Evolutionary conservation across 2,329 filamentous ascomycete genomes (phyloP).

Genomic region (Botrytis porri): DNA sequence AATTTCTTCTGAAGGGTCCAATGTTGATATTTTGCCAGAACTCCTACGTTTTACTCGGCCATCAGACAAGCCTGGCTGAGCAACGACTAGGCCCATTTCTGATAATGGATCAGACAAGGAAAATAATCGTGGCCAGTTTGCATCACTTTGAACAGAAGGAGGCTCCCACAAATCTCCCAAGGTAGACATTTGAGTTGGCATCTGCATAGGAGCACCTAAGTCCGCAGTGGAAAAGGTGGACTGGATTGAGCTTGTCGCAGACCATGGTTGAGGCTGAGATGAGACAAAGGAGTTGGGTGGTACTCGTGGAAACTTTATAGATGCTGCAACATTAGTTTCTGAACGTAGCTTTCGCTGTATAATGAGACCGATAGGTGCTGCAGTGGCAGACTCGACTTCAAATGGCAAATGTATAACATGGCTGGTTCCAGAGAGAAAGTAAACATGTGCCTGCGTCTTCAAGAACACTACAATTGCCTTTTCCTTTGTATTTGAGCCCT

Average conservation of each 20-base stretch:
- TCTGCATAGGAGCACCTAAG: conserved; percentile 53
- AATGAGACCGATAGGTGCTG: conserved; percentile 77
- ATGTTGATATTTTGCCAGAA: conserved; percentile 49
- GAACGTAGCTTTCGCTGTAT: conserved; percentile 73
- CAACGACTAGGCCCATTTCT: conserved; percentile 80
- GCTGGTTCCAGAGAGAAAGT: conserved; percentile 82
- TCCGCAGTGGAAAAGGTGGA: conserved; percentile 56
- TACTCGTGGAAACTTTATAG: conserved; percentile 57
- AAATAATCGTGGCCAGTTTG: conserved; percentile 72
- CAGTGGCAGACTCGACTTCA: conserved; percentile 83
- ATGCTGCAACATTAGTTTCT: conserved; percentile 49
- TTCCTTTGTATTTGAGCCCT: conserved; percentile 38
- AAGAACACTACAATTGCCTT: conserved; percentile 86
- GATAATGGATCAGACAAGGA: conserved; percentile 81
- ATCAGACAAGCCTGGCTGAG: conserved; percentile 47
- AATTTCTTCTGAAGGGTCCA: conserved; percentile 78
- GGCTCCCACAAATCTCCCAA: conserved; percentile 58
- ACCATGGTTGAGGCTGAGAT: conserved; percentile 57
- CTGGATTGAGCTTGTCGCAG: conserved; percentile 48
- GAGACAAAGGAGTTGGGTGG: conserved; percentile 83
- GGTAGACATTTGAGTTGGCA: conserved; percentile 52
- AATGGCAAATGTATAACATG: conserved; percentile 93
- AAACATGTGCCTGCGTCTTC: conserved; percentile 88
- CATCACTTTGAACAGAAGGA: conserved; percentile 51
- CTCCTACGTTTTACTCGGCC: conserved; percentile 42